Base-by-base conservation (phyloP, 2,329 filamentous ascomycete species). In the Phoma sp. region DNA sequence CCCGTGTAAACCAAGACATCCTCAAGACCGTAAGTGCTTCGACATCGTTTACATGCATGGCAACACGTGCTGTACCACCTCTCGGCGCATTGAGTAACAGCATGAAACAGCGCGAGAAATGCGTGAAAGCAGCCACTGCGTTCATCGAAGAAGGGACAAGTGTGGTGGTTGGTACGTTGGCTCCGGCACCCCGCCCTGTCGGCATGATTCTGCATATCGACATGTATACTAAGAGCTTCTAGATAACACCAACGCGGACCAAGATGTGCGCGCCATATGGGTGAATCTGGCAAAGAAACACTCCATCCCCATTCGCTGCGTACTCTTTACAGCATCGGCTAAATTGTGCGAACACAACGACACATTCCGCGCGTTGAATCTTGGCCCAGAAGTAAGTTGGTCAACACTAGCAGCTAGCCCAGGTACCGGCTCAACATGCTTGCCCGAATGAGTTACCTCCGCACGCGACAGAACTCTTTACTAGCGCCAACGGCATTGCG, bases 211-310 rank as follows among this genome's bases (percentile, higher is more conserved):
- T 40, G 45, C 45, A 49, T 45, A 25, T 45, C 22, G 63, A 57
- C 35, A 38, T 49, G 41, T 50, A 55, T 35, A 48, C 61, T 72
- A 45, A 63, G 62, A 43, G 33, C 45, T 29, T 40, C 44, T 51
- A 95, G 95, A 99, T 76, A 98, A 96, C 74, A 98, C 95, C n/a
- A 99, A 99, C 72, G 86, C 93, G 27, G 90, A 96, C 76, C 74
- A 81, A 10, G 88, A 91, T 47, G 91, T 88, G 22, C 84, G 95
- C 61, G 82, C 84, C n/a, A 78, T 90, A 57, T 98, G 94, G 94
- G 77, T 91, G 29, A 79, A 85, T 24, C 77, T 98, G 27, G 92
- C 92, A 17, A 83, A 82, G 61, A 88, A 88, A 66, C 78, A 86
- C 67, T 80, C 84, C 4, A 81, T 96, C 2, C 88, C 90, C 2